A percentile compares a stretch with the other conserved stretches of the same genome.
phyloP scores from a whole-genome alignment of 352 stramenopile genomes.

The Globisporangium canariense region DNA sequence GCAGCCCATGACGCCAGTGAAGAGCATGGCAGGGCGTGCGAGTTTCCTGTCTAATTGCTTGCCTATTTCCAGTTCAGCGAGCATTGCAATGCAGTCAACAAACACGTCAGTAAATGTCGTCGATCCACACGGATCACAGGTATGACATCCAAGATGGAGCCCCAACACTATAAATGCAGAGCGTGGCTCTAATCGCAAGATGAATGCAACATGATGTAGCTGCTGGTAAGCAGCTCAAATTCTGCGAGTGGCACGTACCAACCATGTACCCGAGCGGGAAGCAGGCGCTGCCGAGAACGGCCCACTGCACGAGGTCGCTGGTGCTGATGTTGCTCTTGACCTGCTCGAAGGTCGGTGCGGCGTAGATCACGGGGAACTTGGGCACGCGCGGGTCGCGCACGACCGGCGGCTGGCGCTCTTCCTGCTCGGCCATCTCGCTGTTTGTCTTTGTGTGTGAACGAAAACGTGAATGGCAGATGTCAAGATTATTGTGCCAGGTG shows the following conservation, averaged over 20 bases:
- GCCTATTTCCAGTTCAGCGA: constrained; percentile 23
- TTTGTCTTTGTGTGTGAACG: neutral
- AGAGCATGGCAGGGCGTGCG: constrained; percentile 65
- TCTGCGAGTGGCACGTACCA: constrained; percentile 27
- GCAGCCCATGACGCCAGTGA: constrained; percentile 68
- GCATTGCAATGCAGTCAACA: neutral
- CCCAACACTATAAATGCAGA: neutral
- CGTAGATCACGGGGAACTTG: constrained; percentile 65
- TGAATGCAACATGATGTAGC: too few species aligned
- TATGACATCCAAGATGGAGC: too few species aligned
- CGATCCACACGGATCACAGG: neutral
- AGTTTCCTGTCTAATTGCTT: constrained; percentile 57
- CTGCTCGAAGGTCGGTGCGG: constrained; percentile 56
- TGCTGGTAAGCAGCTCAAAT: neutral
- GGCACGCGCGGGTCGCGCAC: constrained; percentile 60
- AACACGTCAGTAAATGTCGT: neutral
- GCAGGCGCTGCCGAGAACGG: constrained; percentile 34
- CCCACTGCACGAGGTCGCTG: constrained; percentile 44
- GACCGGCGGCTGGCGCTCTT: constrained; percentile 32
- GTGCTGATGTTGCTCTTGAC: constrained; percentile 52
- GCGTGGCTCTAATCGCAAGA: neutral
- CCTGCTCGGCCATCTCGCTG: constrained; percentile 9
- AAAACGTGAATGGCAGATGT: too few species aligned
- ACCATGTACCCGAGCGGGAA: constrained; percentile 77
- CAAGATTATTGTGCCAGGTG: too few species aligned